Evolutionary conservation across 441 rosid species (phyloP).

Genomic region (Kokia cookei): DNA sequence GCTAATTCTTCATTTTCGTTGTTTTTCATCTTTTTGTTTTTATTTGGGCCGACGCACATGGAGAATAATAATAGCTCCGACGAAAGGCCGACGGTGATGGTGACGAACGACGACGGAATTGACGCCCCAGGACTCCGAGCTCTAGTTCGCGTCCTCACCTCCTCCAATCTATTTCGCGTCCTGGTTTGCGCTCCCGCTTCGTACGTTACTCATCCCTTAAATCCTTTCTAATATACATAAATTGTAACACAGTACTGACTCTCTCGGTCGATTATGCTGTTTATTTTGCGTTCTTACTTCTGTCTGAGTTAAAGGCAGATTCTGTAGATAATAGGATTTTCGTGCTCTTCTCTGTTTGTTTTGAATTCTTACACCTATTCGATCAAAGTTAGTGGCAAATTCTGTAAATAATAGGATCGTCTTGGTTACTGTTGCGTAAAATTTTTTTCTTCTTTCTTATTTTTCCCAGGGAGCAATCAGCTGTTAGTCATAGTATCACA

Average conservation of each 20-base stretch:
- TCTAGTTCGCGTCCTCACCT: constrained; percentile 65
- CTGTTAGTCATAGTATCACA: constrained; percentile 75
- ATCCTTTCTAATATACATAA: neutral
- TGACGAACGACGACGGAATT: constrained; percentile 93
- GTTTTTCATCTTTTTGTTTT: neutral
- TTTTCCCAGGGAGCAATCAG: constrained; percentile 65
- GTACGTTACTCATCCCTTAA: constrained; percentile 28
- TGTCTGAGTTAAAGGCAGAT: neutral
- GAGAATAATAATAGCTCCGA: constrained; percentile 20
- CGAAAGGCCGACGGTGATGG: constrained; percentile 45
- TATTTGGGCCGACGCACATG: constrained; percentile 20
- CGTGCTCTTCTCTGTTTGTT: neutral
- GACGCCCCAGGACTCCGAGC: constrained; percentile 76
- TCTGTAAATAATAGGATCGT: neutral
- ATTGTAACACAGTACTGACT: neutral
- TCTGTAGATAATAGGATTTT: neutral
- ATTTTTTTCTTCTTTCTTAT: neutral
- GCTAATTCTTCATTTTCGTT: too few species aligned
- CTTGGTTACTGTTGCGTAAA: neutral
- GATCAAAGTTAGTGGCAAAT: neutral
- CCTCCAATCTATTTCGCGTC: constrained; percentile 52
- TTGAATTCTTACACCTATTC: neutral
- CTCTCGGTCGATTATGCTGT: too few species aligned
- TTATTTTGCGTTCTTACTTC: neutral
- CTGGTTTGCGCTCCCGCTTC: constrained; percentile 89